Conservation (phyloP, 2,329 filamentous ascomycete species). For the Penicillium nordicum region DNA sequence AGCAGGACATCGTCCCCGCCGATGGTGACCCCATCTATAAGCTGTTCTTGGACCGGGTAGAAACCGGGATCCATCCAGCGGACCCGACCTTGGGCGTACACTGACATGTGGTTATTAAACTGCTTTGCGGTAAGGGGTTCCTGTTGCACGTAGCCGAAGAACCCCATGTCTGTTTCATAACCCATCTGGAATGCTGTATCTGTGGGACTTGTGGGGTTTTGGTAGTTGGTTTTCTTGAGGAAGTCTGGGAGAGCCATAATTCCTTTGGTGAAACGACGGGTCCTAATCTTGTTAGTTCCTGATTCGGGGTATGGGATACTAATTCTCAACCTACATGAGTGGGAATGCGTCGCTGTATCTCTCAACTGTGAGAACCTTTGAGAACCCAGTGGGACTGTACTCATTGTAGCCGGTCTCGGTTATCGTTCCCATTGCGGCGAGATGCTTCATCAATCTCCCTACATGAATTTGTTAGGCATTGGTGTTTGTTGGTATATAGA, state of each 20-base stretch:
- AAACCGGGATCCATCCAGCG: slow-evolving; percentile 29
- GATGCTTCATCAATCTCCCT: slow-evolving; percentile 33
- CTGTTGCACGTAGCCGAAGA: slow-evolving; percentile 24
- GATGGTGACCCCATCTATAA: slow-evolving; percentile 10
- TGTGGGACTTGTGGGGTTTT: slow-evolving; percentile 20
- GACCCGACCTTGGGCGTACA: slow-evolving; percentile 17
- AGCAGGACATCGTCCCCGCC: slow-evolving; percentile 23
- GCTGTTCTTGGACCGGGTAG: slow-evolving; percentile 22
- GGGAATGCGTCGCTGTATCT: not conserved
- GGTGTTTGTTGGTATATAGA: not conserved
- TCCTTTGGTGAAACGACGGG: slow-evolving; percentile 18
- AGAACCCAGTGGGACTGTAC: slow-evolving; percentile 31
- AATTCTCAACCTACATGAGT: not conserved
- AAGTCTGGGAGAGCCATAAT: slow-evolving; percentile 21
- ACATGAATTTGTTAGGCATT: not conserved
- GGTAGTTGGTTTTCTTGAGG: slow-evolving; percentile 24
- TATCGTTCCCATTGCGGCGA: slow-evolving; percentile 33
- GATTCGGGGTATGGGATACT: not conserved
- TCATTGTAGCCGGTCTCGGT: slow-evolving; percentile 28
- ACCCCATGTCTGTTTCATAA: slow-evolving; percentile 20
- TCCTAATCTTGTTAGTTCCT: not conserved
- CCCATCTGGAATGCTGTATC: slow-evolving; percentile 25
- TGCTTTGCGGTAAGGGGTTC: slow-evolving; percentile 17
- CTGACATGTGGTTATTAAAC: slow-evolving; percentile 24
- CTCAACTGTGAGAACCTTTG: slow-evolving; percentile 8